Percentiles rank a stretch among this genome's conserved stretches.
phyloP scores from a whole-genome alignment of 257 asterid genomes.

The Knoxia roxburghii region DNA sequence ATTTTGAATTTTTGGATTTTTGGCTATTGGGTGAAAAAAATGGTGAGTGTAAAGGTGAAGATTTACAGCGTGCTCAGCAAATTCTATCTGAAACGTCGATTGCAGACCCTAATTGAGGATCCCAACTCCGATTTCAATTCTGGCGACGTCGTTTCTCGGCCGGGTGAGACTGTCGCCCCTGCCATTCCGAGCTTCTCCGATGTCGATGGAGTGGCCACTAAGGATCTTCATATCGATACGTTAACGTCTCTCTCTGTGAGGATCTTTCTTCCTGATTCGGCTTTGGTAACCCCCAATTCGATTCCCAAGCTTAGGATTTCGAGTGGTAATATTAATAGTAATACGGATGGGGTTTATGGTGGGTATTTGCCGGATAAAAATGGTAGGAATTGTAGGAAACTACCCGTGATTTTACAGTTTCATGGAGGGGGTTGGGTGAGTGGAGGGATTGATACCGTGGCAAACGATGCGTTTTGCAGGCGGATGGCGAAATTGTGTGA shows the following conservation, averaged over 20 bases:
- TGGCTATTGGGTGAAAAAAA: conserved; percentile 10
- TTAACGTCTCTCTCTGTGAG: conserved; percentile 53
- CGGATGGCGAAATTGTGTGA: conserved; percentile 68
- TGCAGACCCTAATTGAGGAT: conserved; percentile 41
- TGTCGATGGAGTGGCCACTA: conserved; percentile 76
- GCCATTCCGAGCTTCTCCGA: conserved; percentile 58
- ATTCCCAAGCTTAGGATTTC: conserved; percentile 33
- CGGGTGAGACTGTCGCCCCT: conserved; percentile 48
- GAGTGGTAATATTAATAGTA: conserved; percentile 5
- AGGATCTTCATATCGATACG: conserved; percentile 75
- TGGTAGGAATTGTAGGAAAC: conserved; percentile 46
- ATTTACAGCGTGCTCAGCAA: conserved; percentile 59
- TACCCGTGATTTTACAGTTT: conserved; percentile 79
- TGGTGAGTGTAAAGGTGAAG: conserved; percentile 69
- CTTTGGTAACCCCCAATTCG: conserved; percentile 33
- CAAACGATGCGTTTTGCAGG: conserved; percentile 70
- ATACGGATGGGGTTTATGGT: conserved; percentile 37
- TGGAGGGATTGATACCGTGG: conserved; percentile 64
- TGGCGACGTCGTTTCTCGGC: conserved; percentile 54
- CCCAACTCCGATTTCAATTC: conserved; percentile 9
- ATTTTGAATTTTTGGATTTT: background rate
- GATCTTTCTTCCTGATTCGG: conserved; percentile 71
- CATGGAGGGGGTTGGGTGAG: conserved; percentile 88
- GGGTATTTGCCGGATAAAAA: conserved; percentile 60
- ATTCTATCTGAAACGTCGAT: conserved; percentile 59